Evolutionary conservation across 1,284 basidiomycete species (phyloP).

Genomic region (Melampsora occidentalis): DNA sequence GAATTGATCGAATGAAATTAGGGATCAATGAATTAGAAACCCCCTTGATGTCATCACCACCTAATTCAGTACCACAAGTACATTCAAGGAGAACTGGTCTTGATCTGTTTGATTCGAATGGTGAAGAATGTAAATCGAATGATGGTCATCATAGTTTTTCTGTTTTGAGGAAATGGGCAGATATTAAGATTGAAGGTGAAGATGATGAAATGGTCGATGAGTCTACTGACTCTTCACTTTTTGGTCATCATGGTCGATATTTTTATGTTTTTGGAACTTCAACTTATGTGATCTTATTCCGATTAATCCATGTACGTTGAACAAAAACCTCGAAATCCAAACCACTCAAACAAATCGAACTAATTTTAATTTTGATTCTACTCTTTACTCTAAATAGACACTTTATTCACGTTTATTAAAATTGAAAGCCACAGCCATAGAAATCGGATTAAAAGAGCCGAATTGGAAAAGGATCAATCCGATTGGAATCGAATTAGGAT

Average conservation of each 20-base stretch:
- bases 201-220: neutral
- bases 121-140: conserved; percentile 5
- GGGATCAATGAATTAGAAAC: conserved; percentile 28
- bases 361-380: neutral
- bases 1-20: too few relatives aligned
- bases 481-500: conserved; percentile 38
- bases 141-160: conserved; percentile 14
- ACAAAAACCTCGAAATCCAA: too few relatives aligned
- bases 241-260: neutral
- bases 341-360: neutral
- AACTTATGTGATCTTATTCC: conserved; percentile 32
- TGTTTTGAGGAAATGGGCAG: conserved; percentile 32
- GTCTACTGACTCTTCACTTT: neutral
- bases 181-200: neutral
- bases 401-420: conserved; percentile 35
- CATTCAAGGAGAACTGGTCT: neutral
- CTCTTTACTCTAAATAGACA: neutral
- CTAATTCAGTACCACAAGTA: conserved; percentile 15
- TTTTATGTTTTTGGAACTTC: conserved; percentile 41
- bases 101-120: neutral
- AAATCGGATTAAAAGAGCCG: conserved; percentile 19
- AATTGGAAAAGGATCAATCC: conserved; percentile 43
- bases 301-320: conserved; percentile 36
- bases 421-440: conserved; percentile 21
- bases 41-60: conserved; percentile 37